These are phyloP conservation scores for Mycena chlorophos DNA, from an alignment of 768 basidiomycete species.

Conservation along the genomic window DNA sequence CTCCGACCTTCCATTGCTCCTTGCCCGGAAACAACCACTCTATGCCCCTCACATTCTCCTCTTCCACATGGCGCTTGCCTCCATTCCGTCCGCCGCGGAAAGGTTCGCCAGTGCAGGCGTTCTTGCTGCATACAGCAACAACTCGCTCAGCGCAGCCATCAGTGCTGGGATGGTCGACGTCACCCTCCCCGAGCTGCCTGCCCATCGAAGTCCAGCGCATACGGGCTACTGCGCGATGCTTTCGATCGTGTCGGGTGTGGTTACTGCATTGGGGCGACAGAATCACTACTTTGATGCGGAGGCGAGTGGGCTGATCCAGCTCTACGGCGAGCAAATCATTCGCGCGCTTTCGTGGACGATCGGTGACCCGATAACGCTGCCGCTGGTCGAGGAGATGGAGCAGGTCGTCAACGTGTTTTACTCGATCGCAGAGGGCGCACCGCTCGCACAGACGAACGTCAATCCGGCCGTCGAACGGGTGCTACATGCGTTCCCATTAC, in stretches of 20 bases:
- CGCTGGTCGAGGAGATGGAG: conserved; percentile 81
- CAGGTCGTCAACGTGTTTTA: conserved; percentile 77
- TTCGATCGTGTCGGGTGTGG: conserved; percentile 71
- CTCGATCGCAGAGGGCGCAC: conserved; percentile 62
- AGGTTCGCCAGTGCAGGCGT: conserved; percentile 82
- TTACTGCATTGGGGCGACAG: conserved; percentile 59
- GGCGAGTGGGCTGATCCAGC: conserved; percentile 80
- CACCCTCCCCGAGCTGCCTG: conserved; percentile 65
- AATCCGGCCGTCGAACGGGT: conserved; percentile 61
- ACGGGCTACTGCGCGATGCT: conserved; percentile 83
- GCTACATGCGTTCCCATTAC: conserved; percentile 65
- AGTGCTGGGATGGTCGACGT: conserved; percentile 73
- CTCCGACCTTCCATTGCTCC: conserved; percentile 63
- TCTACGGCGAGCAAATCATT: conserved; percentile 80
- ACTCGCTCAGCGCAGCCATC: conserved; percentile 73
- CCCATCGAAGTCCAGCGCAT: conserved; percentile 79
- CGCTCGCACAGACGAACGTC: conserved; percentile 41
- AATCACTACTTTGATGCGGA: conserved; percentile 84
- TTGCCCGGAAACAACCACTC: conserved; percentile 62
- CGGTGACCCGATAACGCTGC: conserved; percentile 71
- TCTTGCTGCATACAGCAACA: conserved; percentile 80
- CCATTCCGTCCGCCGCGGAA: conserved; percentile 76
- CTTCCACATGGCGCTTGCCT: conserved; percentile 85
- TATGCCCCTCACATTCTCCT: conserved; percentile 79
- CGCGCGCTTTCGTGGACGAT: conserved; percentile 81